Conservation (phyloP, 257 asterid genomes). For the Fraxinus anomala region DNA sequence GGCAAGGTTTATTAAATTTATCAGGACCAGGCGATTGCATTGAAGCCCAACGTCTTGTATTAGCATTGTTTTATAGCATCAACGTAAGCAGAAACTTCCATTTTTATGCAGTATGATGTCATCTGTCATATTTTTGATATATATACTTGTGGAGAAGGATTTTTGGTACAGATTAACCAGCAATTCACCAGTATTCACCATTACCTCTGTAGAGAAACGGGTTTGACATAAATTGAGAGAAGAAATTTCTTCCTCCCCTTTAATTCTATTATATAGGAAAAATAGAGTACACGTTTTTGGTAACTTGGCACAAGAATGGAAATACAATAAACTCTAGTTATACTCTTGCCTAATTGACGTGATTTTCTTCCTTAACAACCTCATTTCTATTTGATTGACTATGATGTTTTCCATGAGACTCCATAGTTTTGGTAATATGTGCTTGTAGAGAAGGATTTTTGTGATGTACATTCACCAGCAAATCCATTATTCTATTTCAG, state of each 20-base stretch:
- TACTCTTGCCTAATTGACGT: too few species aligned
- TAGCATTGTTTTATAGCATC: constrained; percentile 86
- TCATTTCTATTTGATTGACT: background rate
- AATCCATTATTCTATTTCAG: background rate
- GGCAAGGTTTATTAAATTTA: constrained; percentile 88
- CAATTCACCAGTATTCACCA: background rate
- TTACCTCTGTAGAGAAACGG: background rate
- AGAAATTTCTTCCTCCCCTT: too few species aligned
- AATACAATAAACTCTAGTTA: too few species aligned
- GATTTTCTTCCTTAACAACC: too few species aligned
- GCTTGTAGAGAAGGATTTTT: background rate
- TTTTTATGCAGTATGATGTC: background rate
- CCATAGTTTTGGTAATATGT: background rate
- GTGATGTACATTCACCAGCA: background rate
- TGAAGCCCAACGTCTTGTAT: constrained; percentile 91
- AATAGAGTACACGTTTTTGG: too few species aligned
- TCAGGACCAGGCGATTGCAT: constrained; percentile 95
- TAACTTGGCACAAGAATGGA: too few species aligned
- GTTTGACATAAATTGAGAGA: too few species aligned
- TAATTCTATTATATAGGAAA: too few species aligned
- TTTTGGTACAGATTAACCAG: background rate
- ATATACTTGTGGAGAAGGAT: background rate
- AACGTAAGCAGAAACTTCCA: constrained; percentile 54
- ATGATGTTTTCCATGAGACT: background rate
- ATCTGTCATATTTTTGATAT: background rate